phyloP scores from a whole-genome alignment of 2,329 filamentous ascomycete genomes.

The Diaporthe amygdali region DNA sequence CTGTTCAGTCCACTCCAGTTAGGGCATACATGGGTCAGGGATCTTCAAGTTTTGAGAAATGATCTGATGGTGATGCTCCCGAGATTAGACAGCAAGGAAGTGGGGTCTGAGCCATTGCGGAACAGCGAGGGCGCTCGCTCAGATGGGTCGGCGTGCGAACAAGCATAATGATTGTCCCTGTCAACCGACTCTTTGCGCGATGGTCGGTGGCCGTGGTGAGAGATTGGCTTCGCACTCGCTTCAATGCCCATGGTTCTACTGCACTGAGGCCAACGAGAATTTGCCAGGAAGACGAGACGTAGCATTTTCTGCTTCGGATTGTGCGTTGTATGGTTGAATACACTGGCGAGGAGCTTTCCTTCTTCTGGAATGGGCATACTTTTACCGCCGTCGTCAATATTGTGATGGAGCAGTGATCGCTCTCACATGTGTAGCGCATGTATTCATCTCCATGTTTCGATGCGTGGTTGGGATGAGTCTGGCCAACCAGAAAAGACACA shows the following conservation, averaged over 20 bases:
- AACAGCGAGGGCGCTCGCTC: background rate
- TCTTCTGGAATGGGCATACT: background rate
- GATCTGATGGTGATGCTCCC: conserved; percentile 17
- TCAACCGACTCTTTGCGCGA: background rate
- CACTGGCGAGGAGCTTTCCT: background rate
- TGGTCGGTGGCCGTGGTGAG: background rate
- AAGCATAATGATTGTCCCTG: background rate
- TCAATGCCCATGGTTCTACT: background rate
- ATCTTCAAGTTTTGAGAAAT: background rate
- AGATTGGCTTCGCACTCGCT: conserved; percentile 16
- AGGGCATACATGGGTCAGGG: conserved; percentile 8
- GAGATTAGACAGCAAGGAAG: conserved; percentile 16
- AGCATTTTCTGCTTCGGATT: background rate
- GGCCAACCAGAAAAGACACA: background rate
- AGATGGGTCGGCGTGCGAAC: background rate
- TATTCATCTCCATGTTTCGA: background rate
- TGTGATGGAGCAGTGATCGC: background rate
- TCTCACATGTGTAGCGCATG: background rate
- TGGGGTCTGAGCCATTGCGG: background rate
- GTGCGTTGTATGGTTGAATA: background rate
- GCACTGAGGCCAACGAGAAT: background rate
- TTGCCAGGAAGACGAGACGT: background rate
- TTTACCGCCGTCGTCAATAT: background rate
- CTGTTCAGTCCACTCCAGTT: background rate
- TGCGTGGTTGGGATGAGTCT: background rate